Percentiles rank a stretch among this genome's conserved stretches.
These are phyloP conservation scores for Linderniella brevidens DNA, from an alignment of 257 asterid species.

Conservation along the genomic window DNA sequence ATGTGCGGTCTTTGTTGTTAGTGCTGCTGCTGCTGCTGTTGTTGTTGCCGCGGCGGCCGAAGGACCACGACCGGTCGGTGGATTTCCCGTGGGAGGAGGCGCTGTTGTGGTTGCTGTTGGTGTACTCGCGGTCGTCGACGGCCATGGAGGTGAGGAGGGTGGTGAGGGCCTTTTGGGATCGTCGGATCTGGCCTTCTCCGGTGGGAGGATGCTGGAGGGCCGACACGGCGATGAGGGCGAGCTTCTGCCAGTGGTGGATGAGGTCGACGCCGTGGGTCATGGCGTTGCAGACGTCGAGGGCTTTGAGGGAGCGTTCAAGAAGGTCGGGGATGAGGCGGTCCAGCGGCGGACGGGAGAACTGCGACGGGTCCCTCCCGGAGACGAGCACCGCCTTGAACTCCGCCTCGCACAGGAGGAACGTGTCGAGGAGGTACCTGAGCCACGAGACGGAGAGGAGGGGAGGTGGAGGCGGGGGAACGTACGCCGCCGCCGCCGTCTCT, in stretches of 20 bases:
- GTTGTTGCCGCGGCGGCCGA: constrained; percentile 47
- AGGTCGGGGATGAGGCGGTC: constrained; percentile 66
- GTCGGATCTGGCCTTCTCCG: constrained; percentile 68
- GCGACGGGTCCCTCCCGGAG: constrained; percentile 45
- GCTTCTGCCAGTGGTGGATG: constrained; percentile 58
- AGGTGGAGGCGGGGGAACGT: constrained; percentile 15
- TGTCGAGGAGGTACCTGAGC: constrained; percentile 62
- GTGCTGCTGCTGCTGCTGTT: constrained; percentile 47
- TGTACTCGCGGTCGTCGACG: constrained; percentile 53
- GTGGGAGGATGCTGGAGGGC: constrained; percentile 40
- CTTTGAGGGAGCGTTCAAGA: constrained; percentile 54
- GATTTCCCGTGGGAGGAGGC: constrained; percentile 23
- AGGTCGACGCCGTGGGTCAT: constrained; percentile 68
- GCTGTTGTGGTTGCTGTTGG: constrained; percentile 26
- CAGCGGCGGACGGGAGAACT: constrained; percentile 51
- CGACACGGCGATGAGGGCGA: constrained; percentile 43
- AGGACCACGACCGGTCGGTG: constrained; percentile 54
- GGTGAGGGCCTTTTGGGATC: constrained; percentile 49
- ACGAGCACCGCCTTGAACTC: constrained; percentile 59
- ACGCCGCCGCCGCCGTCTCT: constrained; percentile 4
- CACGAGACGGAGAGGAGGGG: constrained; percentile 59
- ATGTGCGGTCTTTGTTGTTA: constrained; percentile 21
- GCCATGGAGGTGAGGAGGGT: constrained; percentile 41
- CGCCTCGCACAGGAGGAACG: constrained; percentile 60
- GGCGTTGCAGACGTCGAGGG: constrained; percentile 75